phyloP scores from a whole-genome alignment of 768 basidiomycete genomes.

The Boletus coccyginus region DNA sequence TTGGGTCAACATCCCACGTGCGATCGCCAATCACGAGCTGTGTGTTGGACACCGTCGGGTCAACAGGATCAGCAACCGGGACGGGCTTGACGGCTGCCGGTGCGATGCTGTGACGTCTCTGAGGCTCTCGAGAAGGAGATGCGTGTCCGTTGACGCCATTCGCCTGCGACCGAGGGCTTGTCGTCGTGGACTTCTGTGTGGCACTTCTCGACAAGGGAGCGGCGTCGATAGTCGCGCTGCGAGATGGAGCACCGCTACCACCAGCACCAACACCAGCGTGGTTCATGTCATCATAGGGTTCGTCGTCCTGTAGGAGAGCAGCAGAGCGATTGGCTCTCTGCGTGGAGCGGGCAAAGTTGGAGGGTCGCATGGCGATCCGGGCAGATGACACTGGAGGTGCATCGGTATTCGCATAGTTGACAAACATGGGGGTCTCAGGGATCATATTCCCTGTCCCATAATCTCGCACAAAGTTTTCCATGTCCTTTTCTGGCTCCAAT shows the following conservation, averaged over 20 bases:
- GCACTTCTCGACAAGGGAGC: conserved; percentile 28
- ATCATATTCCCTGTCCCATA: conserved; percentile 88
- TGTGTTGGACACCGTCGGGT: conserved; percentile 62
- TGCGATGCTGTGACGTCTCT: conserved; percentile 27
- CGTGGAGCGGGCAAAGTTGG: conserved; percentile 49
- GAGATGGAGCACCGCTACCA: conserved; percentile 38
- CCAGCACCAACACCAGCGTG: conserved; percentile 71
- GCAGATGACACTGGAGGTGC: conserved; percentile 59
- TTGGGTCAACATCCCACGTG: conserved; percentile 65
- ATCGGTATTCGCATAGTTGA: conserved; percentile 73
- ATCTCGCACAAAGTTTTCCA: conserved; percentile 84
- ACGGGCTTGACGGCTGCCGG: conserved; percentile 26
- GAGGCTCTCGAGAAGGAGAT: conserved; percentile 23
- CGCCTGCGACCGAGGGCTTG: conserved; percentile 29
- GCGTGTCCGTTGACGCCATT: conserved; percentile 32
- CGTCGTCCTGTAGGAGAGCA: conserved; percentile 39
- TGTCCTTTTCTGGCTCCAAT: conserved; percentile 83
- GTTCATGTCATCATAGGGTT: conserved; percentile 48
- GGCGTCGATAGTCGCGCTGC: conserved; percentile 33
- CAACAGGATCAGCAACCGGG: conserved; percentile 52
- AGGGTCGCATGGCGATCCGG: conserved; percentile 53
- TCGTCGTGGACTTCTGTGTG: conserved; percentile 29
- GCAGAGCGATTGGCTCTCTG: conserved; percentile 31
- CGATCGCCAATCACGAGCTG: conserved; percentile 60
- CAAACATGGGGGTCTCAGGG: conserved; percentile 83